Base-by-base conservation (phyloP, 1,139 yeast species). In the Lizanozyma gosingica region DNA sequence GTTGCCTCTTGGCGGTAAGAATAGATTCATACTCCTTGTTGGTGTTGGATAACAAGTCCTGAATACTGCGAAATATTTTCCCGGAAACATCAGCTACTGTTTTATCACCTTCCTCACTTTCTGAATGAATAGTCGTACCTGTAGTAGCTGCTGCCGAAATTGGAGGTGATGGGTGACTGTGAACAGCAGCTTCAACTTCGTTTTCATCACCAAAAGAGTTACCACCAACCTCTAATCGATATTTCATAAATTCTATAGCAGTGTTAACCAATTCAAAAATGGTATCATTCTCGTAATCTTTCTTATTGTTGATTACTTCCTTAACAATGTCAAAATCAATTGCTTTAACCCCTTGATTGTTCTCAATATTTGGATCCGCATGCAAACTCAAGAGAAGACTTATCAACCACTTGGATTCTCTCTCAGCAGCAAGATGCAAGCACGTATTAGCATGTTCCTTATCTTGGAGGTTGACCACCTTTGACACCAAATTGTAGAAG, bases 361-460 rank as follows among this genome's bases (percentile, higher is more conserved):
- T 70, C 17, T 60, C 47, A 14, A 67, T 39, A 33, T 51, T 55
- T 2, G 55, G 46, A 46, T 69, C 69, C 1, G 75, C 73, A 17
- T 59, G 57, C 22, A 70, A 54, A 40, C 56, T 62, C n/a, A 69
- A 44, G 36, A 70, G 57, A 1, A 68, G 42, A 35, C 59, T 62
- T 36, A 68, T 57, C 37, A 68, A 57, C 75, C 75, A 70, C 43
- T 53, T 56, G 27, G 61, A 57, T 35, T 66, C 73, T 41, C 53
- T 51, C 46, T 70, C 74, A 11, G 67, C 67, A 1, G 76, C 75
- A 32, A 65, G 45, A 48, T 70, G 75, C 38, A 70, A 62, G 14
- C 65, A 57, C 1, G 73, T 67, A 43, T 67, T 63, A 4, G 73
- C 74, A 37, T 53, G 53, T 14, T 50, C 52, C n/a, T 55, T 49